A percentile compares a stretch with the other conserved stretches of the same genome.
phyloP scores from a whole-genome alignment of 73 alveolate species.

The Tetrahymena thermophila region DNA sequence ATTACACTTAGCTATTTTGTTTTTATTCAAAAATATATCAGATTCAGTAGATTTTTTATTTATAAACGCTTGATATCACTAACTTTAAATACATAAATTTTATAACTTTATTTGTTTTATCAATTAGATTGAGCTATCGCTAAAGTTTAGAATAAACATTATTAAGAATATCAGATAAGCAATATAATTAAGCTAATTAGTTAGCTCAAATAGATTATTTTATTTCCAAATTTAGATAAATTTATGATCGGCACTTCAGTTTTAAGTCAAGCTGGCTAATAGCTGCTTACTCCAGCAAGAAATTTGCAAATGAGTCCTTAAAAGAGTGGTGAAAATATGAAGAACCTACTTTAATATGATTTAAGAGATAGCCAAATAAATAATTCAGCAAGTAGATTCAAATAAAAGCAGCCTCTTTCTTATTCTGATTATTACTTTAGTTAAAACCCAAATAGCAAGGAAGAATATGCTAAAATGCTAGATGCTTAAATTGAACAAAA shows the following conservation, averaged over 20 bases:
- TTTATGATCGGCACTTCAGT: not conserved
- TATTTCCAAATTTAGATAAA: not conserved
- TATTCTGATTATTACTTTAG: not conserved
- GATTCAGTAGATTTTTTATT: not conserved
- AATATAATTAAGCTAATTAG: not conserved
- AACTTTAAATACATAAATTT: too few species aligned
- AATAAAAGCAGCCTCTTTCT: not conserved
- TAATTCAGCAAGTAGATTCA: not conserved
- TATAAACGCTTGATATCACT: not conserved
- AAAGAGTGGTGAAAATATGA: not conserved
- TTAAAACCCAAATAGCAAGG: not conserved
- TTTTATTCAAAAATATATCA: not conserved
- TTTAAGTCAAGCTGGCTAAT: not conserved
- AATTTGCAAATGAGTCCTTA: not conserved
- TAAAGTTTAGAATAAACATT: too few species aligned
- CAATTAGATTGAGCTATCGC: not conserved
- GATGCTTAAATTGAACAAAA: not conserved
- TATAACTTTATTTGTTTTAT: not conserved
- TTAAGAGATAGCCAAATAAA: not conserved
- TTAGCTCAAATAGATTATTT: not conserved
- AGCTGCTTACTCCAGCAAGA: not conserved
- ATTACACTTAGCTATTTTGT: too few species aligned
- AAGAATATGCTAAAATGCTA: not conserved
- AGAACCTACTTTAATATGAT: not conserved
- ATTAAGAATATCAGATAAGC: not conserved